Evolutionary conservation across 139 green algal species (phyloP).

Genomic region (Zygnema cylindricum): DNA sequence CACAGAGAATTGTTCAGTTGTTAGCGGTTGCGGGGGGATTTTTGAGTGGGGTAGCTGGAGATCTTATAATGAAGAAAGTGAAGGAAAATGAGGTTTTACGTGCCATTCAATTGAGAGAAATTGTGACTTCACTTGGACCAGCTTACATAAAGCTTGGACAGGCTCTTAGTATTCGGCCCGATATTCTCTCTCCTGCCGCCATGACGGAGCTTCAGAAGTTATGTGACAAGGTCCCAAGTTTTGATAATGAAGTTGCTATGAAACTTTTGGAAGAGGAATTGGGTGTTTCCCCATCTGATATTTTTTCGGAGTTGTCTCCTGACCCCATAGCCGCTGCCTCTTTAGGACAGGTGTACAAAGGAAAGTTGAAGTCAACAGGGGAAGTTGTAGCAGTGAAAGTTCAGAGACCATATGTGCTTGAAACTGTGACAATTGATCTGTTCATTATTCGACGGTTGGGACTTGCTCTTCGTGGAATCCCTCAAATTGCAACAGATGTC

Average conservation of each 20-base stretch:
- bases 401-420: constrained; percentile 84
- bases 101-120: constrained; percentile 91
- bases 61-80: constrained; percentile 71
- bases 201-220: constrained; percentile 99
- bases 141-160: constrained; percentile 98
- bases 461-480: constrained; percentile 56
- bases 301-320: constrained; percentile 85
- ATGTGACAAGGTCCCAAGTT: constrained; percentile 97
- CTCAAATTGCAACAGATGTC: constrained; percentile 80
- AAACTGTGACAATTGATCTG: constrained; percentile 87
- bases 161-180: constrained; percentile 92
- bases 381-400: constrained; percentile 94
- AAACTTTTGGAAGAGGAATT: constrained; percentile 75
- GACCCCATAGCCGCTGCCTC: constrained; percentile 87
- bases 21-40: constrained; percentile 81
- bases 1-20: constrained; percentile 87
- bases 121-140: constrained; percentile 90
- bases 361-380: constrained; percentile 73
- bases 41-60: constrained; percentile 72
- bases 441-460: constrained; percentile 81
- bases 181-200: constrained; percentile 91
- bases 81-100: constrained; percentile 79
- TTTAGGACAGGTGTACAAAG: constrained; percentile 93
- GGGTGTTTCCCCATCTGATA: constrained; percentile 69
- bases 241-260: constrained; percentile 56